Percentiles rank a stretch among this genome's conserved stretches.
Conservation (phyloP, 805 yeast genomes). For the Candida sanyiensis region DNA sequence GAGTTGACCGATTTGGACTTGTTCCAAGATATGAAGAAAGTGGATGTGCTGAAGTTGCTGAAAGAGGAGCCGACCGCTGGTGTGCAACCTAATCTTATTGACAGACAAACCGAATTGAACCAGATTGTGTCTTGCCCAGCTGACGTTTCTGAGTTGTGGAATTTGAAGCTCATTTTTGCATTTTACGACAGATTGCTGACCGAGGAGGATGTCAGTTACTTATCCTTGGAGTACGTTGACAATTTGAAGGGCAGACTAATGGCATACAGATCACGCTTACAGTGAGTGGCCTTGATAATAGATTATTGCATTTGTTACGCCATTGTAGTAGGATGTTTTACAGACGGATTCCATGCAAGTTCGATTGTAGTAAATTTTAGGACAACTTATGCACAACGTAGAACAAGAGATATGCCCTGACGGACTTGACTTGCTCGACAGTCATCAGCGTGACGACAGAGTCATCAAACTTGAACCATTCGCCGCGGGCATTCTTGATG, state of each 20-base stretch:
- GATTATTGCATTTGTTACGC: no score
- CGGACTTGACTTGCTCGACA: conserved; percentile 56
- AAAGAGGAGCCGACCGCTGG: conserved; percentile 13
- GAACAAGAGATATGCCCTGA: conserved; percentile 77
- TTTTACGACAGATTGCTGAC: conserved; percentile 43
- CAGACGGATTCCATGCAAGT: no score
- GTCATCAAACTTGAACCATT: conserved; percentile 93
- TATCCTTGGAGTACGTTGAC: conserved; percentile 49
- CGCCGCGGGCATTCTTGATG: conserved; percentile 63
- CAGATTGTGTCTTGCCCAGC: conserved; percentile 37
- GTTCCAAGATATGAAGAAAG: conserved; percentile 15
- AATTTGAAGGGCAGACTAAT: conserved; percentile 42
- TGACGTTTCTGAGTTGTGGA: conserved; percentile 54
- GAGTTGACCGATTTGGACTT: conserved; percentile 13
- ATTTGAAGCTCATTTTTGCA: conserved; percentile 53
- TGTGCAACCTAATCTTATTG: conserved; percentile 42
- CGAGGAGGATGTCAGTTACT: conserved; percentile 33
- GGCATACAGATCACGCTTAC: conserved; percentile 14
- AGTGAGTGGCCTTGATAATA: no score
- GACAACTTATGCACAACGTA: conserved; percentile 40
- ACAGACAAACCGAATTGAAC: conserved; percentile 48
- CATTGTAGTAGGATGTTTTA: no score
- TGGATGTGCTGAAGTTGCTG: conserved; percentile 15
- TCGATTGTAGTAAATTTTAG: no score
- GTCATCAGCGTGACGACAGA: conserved; percentile 65